These are phyloP conservation scores for Rhizopogon vesiculosus DNA, from an alignment of 768 basidiomycete genomes.

Conservation along the genomic window DNA sequence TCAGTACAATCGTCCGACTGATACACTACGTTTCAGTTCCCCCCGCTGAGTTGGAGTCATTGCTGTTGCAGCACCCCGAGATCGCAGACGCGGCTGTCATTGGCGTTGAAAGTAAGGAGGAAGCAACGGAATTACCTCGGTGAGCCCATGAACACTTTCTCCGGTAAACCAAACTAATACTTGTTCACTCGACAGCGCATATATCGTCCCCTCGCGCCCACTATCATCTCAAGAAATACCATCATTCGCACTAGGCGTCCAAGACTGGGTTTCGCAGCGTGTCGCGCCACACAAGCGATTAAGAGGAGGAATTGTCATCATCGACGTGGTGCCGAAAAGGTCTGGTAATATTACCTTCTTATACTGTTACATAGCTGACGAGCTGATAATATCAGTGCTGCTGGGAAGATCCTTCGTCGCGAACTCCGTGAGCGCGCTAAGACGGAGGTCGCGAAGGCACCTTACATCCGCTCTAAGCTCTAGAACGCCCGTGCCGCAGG, in stretches of 20 bases:
- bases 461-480: constrained; percentile 13
- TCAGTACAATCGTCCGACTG: background rate
- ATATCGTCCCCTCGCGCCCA: constrained; percentile 35
- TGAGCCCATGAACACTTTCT: constrained; percentile 17
- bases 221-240: constrained; percentile 13
- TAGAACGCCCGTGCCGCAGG: background rate
- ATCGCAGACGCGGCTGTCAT: constrained; percentile 81
- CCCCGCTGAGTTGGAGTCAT: constrained; percentile 79
- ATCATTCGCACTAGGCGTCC: constrained; percentile 45
- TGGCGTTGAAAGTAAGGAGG: constrained; percentile 57
- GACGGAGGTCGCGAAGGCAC: constrained; percentile 37
- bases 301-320: constrained; percentile 65
- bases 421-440: constrained; percentile 69
- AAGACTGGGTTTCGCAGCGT: constrained; percentile 60
- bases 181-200: constrained; percentile 40
- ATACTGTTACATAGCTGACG: background rate
- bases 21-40: constrained; percentile 49
- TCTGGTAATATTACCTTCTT: background rate
- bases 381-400: constrained; percentile 43
- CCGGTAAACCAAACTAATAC: background rate
- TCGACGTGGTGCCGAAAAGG: constrained; percentile 41
- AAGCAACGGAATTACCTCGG: constrained; percentile 83
- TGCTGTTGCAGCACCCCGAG: constrained; percentile 69
- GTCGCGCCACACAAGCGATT: constrained; percentile 75
- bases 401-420: constrained; percentile 84